These are phyloP conservation scores for Sporothrix luriei DNA, from an alignment of 2,329 filamentous ascomycete species.

Conservation along the genomic window DNA sequence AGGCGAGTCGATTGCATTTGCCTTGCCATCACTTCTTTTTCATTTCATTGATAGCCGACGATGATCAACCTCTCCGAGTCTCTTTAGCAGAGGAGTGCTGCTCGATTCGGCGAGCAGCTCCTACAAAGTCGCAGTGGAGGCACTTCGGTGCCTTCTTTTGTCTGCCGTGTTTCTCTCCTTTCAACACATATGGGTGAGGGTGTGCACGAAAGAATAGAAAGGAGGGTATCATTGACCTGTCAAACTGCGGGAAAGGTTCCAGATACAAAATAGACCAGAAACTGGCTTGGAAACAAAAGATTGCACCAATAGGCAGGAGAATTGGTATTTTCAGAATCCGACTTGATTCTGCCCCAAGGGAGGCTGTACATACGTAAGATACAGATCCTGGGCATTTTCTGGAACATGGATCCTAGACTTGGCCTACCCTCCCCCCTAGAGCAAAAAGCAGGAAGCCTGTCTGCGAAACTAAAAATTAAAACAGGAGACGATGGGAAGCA, in stretches of 20 bases:
- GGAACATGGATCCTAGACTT: neutral
- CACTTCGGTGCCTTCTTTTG: neutral
- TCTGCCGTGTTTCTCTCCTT: neutral
- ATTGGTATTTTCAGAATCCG: neutral
- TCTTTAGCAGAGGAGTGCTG: neutral
- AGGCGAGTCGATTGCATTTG: slow-evolving; percentile 1
- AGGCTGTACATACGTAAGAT: neutral
- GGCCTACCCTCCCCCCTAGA: neutral
- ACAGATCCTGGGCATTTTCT: neutral
- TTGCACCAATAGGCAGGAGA: neutral
- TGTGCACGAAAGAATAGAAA: neutral
- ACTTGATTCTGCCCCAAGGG: neutral
- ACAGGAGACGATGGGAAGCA: neutral
- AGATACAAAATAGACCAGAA: neutral
- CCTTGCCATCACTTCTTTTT: neutral
- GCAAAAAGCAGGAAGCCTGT: neutral
- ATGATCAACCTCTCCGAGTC: neutral
- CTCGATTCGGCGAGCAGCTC: slow-evolving; percentile 20
- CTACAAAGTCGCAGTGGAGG: slow-evolving; percentile 20
- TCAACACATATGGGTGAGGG: no score
- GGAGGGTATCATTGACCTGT: slow-evolving; percentile 12
- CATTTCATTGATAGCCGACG: neutral
- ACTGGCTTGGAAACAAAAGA: no score
- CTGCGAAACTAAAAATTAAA: neutral
- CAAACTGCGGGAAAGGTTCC: neutral